Base-by-base conservation (phyloP, 257 asterid genomes). In the Primulina tabacum region DNA sequence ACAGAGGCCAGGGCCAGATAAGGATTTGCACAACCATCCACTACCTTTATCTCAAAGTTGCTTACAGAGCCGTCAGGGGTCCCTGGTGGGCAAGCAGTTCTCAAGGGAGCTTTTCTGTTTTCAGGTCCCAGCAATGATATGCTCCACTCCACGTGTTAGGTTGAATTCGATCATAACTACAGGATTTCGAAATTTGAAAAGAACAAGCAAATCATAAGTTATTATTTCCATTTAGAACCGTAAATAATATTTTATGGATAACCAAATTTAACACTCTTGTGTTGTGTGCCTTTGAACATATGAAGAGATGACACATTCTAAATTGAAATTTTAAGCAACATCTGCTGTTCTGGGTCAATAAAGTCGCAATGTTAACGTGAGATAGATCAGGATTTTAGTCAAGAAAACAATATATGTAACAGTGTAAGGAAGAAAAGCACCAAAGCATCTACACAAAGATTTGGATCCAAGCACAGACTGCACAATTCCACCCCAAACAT, bases 101-200 rank as follows among this genome's bases (percentile, higher is more conserved):
- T 81, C 8, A 92, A 53, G 47, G 97, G 90, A 72, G 97, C 93
- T 85, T 90, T 97, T 83, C 78, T 81, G 68, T 92, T 92, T 78
- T 92, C 97, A 76, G 60, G 81, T 47, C 98, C 98, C 98, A 92
- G 83, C 98, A 92, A 20, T 71, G 85, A 75, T 92, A 90, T 37
- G 98, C 97, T 76, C 98, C 98, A 80, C 98, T 92, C 97, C 97
- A 92, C 32, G 82, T 88, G 62, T 87, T 88, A 43, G 98, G 97
- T 82, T 88, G 96, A 79, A 92, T 74, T 50, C 98, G 98, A 69
- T 92, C 98, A 75, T 92, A 92, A 76, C 98, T 92, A 81, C 65
- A 77, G 20, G 18, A 30, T 24, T 79, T 64, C 60, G 28, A 40
- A 60, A 33, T 60, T 67, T 14, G 66, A 34, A 12, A 18, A 20